phyloP scores from a whole-genome alignment of 202 grass and related monocot species.

The Hordeum pubiflorum region DNA sequence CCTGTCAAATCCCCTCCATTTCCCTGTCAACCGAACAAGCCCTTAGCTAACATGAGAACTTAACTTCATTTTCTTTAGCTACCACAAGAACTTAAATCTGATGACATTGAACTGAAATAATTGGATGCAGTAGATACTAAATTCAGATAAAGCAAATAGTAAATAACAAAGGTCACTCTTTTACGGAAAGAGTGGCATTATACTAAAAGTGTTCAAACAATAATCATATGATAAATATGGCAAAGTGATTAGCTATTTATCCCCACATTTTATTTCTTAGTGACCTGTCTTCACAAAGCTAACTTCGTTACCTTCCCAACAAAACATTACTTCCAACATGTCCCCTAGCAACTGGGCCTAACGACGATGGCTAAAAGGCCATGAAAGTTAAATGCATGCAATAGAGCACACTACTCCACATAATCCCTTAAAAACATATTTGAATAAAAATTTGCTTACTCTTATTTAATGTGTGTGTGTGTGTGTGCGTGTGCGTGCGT shows the following conservation, averaged over 20 bases:
- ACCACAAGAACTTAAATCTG: too few relatives aligned
- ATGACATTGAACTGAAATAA: neutral
- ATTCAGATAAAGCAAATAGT: too few relatives aligned
- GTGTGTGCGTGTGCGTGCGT: too few relatives aligned
- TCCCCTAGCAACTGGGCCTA: conserved; percentile 23
- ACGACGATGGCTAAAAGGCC: conserved; percentile 17
- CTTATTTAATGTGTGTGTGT: too few relatives aligned
- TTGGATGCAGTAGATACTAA: too few relatives aligned
- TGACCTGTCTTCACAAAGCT: neutral
- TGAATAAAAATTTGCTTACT: too few relatives aligned
- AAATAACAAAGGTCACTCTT: neutral
- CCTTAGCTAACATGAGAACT: too few relatives aligned
- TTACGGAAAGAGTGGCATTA: neutral
- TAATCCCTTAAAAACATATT: neutral
- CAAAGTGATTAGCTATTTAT: neutral
- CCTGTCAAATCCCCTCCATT: too few relatives aligned
- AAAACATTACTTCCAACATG: conserved; percentile 32
- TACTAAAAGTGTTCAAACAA: neutral
- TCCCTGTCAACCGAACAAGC: too few relatives aligned
- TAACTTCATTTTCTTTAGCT: too few relatives aligned
- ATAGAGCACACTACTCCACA: conserved; percentile 29
- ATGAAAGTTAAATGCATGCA: conserved; percentile 23
- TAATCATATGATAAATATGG: too few relatives aligned
- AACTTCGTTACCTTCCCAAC: conserved; percentile 28
- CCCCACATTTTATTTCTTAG: neutral